Percentiles rank a stretch among this genome's conserved stretches.
phyloP scores from a whole-genome alignment of 306 rosid species.

The Cucurbita maxima region DNA sequence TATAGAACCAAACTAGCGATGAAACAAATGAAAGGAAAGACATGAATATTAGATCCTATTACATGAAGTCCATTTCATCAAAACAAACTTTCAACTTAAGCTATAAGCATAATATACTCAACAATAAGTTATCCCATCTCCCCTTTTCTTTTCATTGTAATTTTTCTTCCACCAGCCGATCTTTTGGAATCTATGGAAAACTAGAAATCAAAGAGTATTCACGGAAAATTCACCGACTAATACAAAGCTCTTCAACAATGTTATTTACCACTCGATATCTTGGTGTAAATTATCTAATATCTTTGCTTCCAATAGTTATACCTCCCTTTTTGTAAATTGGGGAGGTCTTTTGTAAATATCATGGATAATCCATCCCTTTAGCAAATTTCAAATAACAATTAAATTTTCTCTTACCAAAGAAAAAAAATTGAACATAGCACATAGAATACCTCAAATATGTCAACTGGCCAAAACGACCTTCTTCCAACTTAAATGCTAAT shows the following conservation, averaged over 20 bases:
- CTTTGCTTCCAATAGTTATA: too few relatives aligned
- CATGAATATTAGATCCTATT: neutral
- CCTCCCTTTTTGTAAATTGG: too few relatives aligned
- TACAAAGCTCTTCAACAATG: too few relatives aligned
- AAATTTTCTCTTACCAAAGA: too few relatives aligned
- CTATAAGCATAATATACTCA: neutral
- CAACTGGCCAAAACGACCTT: constrained; percentile 86
- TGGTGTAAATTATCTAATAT: too few relatives aligned
- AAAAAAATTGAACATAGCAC: neutral
- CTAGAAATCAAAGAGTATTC: too few relatives aligned
- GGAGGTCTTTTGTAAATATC: too few relatives aligned
- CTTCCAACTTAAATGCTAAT: constrained; percentile 95
- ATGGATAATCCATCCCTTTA: too few relatives aligned
- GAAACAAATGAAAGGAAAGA: neutral
- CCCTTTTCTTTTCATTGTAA: neutral
- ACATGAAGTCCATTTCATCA: neutral
- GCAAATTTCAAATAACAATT: too few relatives aligned
- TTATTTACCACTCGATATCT: too few relatives aligned
- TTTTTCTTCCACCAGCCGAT: neutral
- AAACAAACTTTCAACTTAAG: neutral
- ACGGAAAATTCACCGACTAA: too few relatives aligned
- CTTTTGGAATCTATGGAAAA: too few relatives aligned
- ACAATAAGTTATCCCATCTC: constrained; percentile 5
- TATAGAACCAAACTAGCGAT: neutral
- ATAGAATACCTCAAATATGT: constrained; percentile 69